These are phyloP conservation scores for Phytophthora constricta DNA, from an alignment of 352 stramenopile genomes.

Conservation along the genomic window DNA sequence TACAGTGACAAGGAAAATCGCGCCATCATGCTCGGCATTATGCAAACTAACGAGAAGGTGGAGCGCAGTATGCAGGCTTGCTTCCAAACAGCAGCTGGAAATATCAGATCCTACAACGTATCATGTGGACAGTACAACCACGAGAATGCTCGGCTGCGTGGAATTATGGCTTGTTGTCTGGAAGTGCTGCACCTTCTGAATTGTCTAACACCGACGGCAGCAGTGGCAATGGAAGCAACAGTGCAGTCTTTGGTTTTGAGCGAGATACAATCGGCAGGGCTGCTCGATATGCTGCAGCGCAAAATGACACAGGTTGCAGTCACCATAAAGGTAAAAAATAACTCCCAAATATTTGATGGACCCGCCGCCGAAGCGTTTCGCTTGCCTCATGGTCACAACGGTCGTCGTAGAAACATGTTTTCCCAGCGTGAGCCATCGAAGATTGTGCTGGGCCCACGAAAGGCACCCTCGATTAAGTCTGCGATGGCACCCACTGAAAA, in stretches of 20 bases:
- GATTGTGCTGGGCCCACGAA: slow-evolving; percentile 61
- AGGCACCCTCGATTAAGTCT: slow-evolving; percentile 56
- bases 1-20: slow-evolving; percentile 41
- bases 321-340: slow-evolving; percentile 62
- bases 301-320: slow-evolving; percentile 74
- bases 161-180: slow-evolving; percentile 68
- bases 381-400: slow-evolving; percentile 22
- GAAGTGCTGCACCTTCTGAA: slow-evolving; percentile 53
- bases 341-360: slow-evolving; percentile 32
- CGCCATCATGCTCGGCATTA: slow-evolving; percentile 41
- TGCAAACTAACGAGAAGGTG: slow-evolving; percentile 37
- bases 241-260: slow-evolving; percentile 44
- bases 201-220: neutral
- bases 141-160: slow-evolving; percentile 49
- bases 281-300: slow-evolving; percentile 67
- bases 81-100: slow-evolving; percentile 26
- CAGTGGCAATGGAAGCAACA: neutral
- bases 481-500: slow-evolving; percentile 55
- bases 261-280: slow-evolving; percentile 49
- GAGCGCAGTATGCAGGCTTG: slow-evolving; percentile 49
- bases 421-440: slow-evolving; percentile 54
- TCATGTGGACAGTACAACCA: slow-evolving; percentile 56
- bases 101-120: slow-evolving; percentile 58
- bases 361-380: slow-evolving; percentile 34
- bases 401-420: slow-evolving; percentile 63